Evolutionary conservation across 164 flowering plant species (phyloP).

Genomic region (Vitis cinerea): DNA sequence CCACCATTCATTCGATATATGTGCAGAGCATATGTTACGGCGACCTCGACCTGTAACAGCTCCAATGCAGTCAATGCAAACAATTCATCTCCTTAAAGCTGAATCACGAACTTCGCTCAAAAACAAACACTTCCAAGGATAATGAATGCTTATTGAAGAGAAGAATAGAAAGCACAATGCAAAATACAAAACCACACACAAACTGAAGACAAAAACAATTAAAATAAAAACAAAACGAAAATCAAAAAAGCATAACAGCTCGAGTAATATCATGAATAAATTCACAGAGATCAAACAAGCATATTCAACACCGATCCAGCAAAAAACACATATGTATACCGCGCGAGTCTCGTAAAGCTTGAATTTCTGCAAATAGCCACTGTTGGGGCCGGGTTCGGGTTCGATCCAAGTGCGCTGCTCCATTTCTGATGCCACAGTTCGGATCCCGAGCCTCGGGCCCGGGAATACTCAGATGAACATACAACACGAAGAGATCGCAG

Average conservation of each 20-base stretch:
- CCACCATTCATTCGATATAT: too few relatives aligned
- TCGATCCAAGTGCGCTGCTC: slow-evolving; percentile 27
- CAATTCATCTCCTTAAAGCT: too few relatives aligned
- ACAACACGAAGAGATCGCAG: slow-evolving; percentile 14
- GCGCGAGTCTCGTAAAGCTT: slow-evolving; percentile 88
- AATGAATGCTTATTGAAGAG: too few relatives aligned
- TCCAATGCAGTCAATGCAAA: too few relatives aligned
- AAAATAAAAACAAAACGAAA: neutral
- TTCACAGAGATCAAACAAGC: neutral
- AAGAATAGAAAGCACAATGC: too few relatives aligned
- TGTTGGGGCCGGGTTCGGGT: slow-evolving; percentile 17
- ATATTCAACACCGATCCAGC: neutral
- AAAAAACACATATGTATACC: slow-evolving; percentile 36
- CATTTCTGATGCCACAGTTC: slow-evolving; percentile 39
- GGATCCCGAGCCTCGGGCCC: slow-evolving; percentile 44
- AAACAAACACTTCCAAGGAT: neutral
- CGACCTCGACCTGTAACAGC: too few relatives aligned
- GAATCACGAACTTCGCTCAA: neutral
- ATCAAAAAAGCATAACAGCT: neutral
- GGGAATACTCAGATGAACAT: slow-evolving; percentile 27
- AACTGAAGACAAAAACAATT: neutral
- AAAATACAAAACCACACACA: too few relatives aligned
- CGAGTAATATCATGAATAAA: neutral
- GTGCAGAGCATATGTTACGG: too few relatives aligned
- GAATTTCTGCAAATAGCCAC: slow-evolving; percentile 68